Evolutionary conservation across 2,329 filamentous ascomycete genomes (phyloP).

Genomic region (Diaporthe helianthi): DNA sequence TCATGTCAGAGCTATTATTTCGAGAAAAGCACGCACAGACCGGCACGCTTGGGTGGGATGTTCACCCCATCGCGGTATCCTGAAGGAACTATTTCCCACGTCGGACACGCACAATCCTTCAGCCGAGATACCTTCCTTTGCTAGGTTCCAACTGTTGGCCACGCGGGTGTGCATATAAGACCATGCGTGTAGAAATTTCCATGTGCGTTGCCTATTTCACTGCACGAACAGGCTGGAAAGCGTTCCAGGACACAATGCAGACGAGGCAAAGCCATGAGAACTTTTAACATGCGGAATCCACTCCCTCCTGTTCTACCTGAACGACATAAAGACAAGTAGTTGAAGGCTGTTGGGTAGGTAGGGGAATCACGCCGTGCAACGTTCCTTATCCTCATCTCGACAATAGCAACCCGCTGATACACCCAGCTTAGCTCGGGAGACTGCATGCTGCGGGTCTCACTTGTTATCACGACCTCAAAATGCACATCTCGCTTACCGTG

Average conservation of each 20-base stretch:
- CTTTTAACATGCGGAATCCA: not conserved
- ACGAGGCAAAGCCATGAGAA: not conserved
- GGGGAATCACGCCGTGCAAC: not conserved
- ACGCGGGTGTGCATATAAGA: not conserved
- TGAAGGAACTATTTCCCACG: not conserved
- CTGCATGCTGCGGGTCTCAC: constrained; percentile 23
- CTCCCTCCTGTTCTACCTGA: not conserved
- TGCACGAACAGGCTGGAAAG: not conserved
- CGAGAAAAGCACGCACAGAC: not conserved
- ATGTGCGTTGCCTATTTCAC: not conserved
- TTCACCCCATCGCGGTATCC: not conserved
- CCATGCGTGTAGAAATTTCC: not conserved
- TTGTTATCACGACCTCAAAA: not conserved
- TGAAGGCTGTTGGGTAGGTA: not conserved
- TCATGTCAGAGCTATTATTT: not conserved
- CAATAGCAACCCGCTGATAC: not conserved
- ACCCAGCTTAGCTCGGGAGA: constrained; percentile 1
- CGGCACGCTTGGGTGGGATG: not conserved
- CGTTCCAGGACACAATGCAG: not conserved
- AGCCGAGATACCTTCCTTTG: not conserved
- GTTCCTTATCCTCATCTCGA: not conserved
- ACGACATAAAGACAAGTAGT: not conserved
- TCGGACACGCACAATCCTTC: not conserved
- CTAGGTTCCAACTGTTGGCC: not conserved
- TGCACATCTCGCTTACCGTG: constrained; percentile 13